Evolutionary conservation across 495 filamentous ascomycete genomes (phyloP).

Genomic region (Lichenothelia convexa): DNA sequence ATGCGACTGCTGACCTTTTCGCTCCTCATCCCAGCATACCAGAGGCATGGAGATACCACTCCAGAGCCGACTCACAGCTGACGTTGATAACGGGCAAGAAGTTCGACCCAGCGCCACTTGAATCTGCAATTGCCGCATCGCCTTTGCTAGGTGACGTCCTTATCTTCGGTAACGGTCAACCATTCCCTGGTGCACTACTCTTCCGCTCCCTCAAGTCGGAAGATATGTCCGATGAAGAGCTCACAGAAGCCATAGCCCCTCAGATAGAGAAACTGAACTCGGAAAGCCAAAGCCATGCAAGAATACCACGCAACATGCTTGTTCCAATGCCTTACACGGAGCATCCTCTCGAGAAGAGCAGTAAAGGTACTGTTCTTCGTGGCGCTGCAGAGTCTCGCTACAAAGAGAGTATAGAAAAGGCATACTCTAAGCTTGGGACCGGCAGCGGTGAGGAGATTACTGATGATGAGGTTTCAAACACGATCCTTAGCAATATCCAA

Average conservation of each 20-base stretch:
- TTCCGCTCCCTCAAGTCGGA: constrained; percentile 8
- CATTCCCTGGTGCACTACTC: constrained; percentile 29
- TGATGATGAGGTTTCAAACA: constrained; percentile 8
- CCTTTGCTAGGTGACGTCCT: constrained; percentile 24
- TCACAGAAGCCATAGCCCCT: constrained; percentile 21
- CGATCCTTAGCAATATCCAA: constrained; percentile 14
- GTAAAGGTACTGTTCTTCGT: constrained; percentile 35
- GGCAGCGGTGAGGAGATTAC: not conserved
- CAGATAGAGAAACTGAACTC: constrained; percentile 23
- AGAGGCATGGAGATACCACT: constrained; percentile 41
- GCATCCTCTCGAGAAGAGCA: constrained; percentile 27
- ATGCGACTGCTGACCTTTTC: constrained; percentile 40
- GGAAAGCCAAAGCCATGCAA: constrained; percentile 24
- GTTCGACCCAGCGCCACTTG: constrained; percentile 44
- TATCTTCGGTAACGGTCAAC: constrained; percentile 28
- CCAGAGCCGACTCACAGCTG: constrained; percentile 39
- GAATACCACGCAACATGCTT: constrained; percentile 27
- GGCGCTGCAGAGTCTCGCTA: constrained; percentile 24
- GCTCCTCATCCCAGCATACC: constrained; percentile 30
- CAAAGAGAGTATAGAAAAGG: constrained; percentile 21
- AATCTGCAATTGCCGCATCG: constrained; percentile 26
- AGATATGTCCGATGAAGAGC: constrained; percentile 10
- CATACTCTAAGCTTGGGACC: constrained; percentile 15
- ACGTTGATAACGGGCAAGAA: constrained; percentile 50
- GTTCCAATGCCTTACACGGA: constrained; percentile 17